Base-by-base conservation (phyloP, 352 stramenopile species). In the Stramenopiles sp. region DNA sequence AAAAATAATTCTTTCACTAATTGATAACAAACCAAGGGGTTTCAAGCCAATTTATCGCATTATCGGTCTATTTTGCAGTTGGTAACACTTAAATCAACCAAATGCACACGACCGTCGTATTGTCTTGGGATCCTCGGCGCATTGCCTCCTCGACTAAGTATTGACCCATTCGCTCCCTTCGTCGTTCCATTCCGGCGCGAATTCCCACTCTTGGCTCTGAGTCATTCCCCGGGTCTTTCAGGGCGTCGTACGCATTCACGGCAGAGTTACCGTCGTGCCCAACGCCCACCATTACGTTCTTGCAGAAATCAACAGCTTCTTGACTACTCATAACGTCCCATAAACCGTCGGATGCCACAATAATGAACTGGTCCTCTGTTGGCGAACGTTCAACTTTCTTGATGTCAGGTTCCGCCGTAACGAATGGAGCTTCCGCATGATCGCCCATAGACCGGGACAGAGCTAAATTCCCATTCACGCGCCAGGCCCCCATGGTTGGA, bases 311-410 rank as follows among this genome's bases (percentile, higher is more conserved):
- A 12, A 96, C 86, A 18, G 90, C 88, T 76, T 95, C 87, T 36
- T 93, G 87, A 73, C 84, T 94, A 4, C 82, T 89, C 75, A 96
- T 95, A 32, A 96, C 89, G 74, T 96, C 91, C 90, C 90, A 96
- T 0, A 96, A 81, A 0, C 91, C 91, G 74, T 96, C 91, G 18
- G 85, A 93, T 25, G 90, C 91, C 33, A 96, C 79, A 75, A 96
- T 90, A 78, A 94, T 89, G 74, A 96, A 96, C 69, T 94, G 82
- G 78, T 94, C 86, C 74, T 87, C 85, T n/a, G n/a, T n/a, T 75
- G 83, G 82, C 79, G 85, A 84, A 75, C 77, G 68, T 0, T 80
- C 76, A 34, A 74, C 71, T 31, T 33, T 73, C 33, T 34, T 76
- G 4, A 80, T 68, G 31, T 81, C 68, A 2, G 77, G 76, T 25